Percentiles rank a stretch among this genome's conserved stretches.
These are phyloP conservation scores for Aspergillus clavatus DNA, from an alignment of 2,329 filamentous ascomycete genomes.

Conservation along the genomic window DNA sequence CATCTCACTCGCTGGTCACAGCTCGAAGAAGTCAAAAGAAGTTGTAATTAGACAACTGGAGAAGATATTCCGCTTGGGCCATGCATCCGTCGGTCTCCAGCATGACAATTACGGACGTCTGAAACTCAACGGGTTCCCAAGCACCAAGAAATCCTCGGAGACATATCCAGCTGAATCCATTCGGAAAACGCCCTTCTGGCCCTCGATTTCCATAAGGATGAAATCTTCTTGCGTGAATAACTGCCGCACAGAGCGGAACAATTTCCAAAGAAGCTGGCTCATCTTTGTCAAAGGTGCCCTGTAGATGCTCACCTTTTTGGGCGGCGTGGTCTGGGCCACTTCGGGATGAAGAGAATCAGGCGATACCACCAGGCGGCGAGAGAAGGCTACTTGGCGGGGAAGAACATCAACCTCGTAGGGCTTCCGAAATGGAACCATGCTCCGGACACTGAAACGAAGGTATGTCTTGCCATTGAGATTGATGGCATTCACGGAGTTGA, in stretches of 20 bases:
- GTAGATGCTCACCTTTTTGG: conserved; percentile 25
- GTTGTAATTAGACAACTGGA: conserved; percentile 11
- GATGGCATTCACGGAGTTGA: conserved; percentile 55
- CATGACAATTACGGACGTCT: conserved; percentile 1
- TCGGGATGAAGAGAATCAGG: conserved; percentile 19
- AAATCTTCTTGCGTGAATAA: conserved; percentile 40
- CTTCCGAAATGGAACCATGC: conserved; percentile 36
- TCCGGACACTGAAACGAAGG: conserved; percentile 34
- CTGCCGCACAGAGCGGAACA: conserved; percentile 34
- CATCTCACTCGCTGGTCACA: neutral
- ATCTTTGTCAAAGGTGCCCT: conserved; percentile 29
- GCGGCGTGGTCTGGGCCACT: conserved; percentile 10
- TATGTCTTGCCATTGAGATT: conserved; percentile 26
- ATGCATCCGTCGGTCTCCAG: neutral
- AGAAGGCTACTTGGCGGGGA: conserved; percentile 33
- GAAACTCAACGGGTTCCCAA: conserved; percentile 27
- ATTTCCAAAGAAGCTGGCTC: conserved; percentile 27
- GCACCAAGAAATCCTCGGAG: conserved; percentile 30
- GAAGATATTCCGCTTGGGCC: conserved; percentile 5
- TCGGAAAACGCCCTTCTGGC: conserved; percentile 31
- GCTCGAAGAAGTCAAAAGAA: neutral
- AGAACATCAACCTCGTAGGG: conserved; percentile 30
- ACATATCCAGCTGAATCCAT: conserved; percentile 37
- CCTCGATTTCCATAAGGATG: conserved; percentile 35
- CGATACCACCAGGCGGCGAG: conserved; percentile 29